These are phyloP conservation scores for Penicillium steckii DNA, from an alignment of 495 filamentous ascomycete species.

Conservation along the genomic window DNA sequence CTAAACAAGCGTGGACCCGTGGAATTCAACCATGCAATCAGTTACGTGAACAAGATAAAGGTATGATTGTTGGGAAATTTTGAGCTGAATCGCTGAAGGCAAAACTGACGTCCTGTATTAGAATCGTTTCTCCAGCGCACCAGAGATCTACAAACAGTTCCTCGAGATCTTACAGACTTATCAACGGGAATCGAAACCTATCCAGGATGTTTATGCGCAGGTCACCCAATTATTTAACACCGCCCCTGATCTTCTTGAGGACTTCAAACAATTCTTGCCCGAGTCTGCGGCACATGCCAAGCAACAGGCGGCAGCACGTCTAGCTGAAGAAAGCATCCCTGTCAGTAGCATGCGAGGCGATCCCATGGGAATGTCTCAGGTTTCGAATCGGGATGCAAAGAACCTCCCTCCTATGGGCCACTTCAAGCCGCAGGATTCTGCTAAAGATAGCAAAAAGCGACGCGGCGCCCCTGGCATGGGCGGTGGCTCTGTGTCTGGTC, in stretches of 20 bases:
- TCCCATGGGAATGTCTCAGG: slow-evolving; percentile 41
- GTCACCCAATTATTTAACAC: slow-evolving; percentile 91
- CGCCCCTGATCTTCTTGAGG: slow-evolving; percentile 94
- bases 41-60: slow-evolving; percentile 99
- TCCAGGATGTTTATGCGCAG: slow-evolving; percentile 97
- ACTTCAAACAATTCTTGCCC: slow-evolving; percentile 98
- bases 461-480: slow-evolving; percentile 45
- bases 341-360: slow-evolving; percentile 61
- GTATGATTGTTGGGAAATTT: slow-evolving; percentile 57
- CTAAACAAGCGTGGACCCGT: slow-evolving; percentile 89
- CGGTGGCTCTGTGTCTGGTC: slow-evolving; percentile 29
- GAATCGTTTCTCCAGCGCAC: slow-evolving; percentile 94
- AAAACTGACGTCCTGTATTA: slow-evolving; percentile 27
- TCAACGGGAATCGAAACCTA: slow-evolving; percentile 96
- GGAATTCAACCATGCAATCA: slow-evolving; percentile 99
- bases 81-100: no score
- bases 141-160: slow-evolving; percentile 99
- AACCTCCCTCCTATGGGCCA: slow-evolving; percentile 87
- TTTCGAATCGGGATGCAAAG: slow-evolving; percentile 59
- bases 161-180: slow-evolving; percentile 98
- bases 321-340: slow-evolving; percentile 65
- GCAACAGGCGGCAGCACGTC: slow-evolving; percentile 59
- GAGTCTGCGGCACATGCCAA: slow-evolving; percentile 92
- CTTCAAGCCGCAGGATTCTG: slow-evolving; percentile 69
- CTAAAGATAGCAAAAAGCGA: slow-evolving; percentile 81